phyloP scores from a whole-genome alignment of 805 yeast species.

The Ogataea paraovalis region DNA sequence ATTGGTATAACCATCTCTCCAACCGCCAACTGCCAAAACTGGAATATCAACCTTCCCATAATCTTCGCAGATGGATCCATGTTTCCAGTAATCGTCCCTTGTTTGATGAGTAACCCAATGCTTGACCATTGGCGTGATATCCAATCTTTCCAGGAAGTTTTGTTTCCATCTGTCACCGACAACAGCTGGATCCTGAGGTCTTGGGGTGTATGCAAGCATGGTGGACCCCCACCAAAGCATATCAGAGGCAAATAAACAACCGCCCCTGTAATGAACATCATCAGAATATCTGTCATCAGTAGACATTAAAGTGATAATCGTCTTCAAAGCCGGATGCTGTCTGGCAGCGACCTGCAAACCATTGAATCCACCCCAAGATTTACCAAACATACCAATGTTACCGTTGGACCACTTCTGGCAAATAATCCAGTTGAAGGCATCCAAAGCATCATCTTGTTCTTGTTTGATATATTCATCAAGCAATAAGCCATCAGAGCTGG shows the following conservation, averaged over 20 bases:
- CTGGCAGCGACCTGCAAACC: slow-evolving; percentile 43
- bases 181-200: slow-evolving; percentile 43
- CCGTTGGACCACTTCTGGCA: slow-evolving; percentile 43
- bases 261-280: slow-evolving; percentile 48
- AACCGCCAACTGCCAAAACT: slow-evolving; percentile 42
- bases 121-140: slow-evolving; percentile 37
- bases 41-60: slow-evolving; percentile 38
- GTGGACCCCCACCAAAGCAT: slow-evolving; percentile 51
- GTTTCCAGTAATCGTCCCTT: slow-evolving; percentile 45
- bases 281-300: slow-evolving; percentile 46
- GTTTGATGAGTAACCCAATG: slow-evolving; percentile 42
- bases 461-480: slow-evolving; percentile 39
- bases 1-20: slow-evolving; percentile 45
- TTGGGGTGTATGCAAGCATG: slow-evolving; percentile 40
- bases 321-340: slow-evolving; percentile 43
- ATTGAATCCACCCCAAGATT: slow-evolving; percentile 48
- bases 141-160: slow-evolving; percentile 39
- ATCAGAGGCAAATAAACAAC: slow-evolving; percentile 40
- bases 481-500: slow-evolving; percentile 40
- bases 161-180: slow-evolving; percentile 38
- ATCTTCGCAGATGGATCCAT: slow-evolving; percentile 43
- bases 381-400: slow-evolving; percentile 43
- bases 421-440: slow-evolving; percentile 40
- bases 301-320: slow-evolving; percentile 41
- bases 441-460: slow-evolving; percentile 43